Evolutionary conservation across 2,329 filamentous ascomycete genomes (phyloP), one percentile per base, ranked within the genome.

Genomic region (Alternaria burnsii): DNA sequence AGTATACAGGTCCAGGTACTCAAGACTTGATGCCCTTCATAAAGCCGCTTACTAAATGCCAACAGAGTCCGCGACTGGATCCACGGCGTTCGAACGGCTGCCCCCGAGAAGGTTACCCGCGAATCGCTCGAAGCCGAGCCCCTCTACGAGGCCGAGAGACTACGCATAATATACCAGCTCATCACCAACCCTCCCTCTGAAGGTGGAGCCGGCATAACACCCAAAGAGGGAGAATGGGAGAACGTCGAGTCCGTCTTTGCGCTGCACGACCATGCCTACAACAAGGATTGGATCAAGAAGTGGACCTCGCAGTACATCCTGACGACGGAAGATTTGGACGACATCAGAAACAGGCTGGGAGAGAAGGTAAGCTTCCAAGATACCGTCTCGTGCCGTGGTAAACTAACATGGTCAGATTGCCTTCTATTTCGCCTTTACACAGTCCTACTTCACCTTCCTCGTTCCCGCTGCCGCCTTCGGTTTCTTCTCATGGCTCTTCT

Each of bases 351-450:
- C 59, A 76, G 82, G n/a, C 66, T 85, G 42, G 83, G 83, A 47
- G 82, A 83, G 67, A 84, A 84, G 74, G 79, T 74, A 61, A 51
- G 48, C 5, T 9, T 30, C 18, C 24, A 32, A 16, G 5, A 34
- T 3, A 9, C 30, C 41, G 1, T 11, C 22, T 16, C n/a, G 18
- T 9, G 8, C 3, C n/a, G 5, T 24, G 34, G 1, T 20, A 10
- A 52, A 46, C 70, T 78, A 52, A 78, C 44, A 24, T 7, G 7
- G 5, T 9, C 65, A 88, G 84, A 91, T 97, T 59, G 94, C 92
- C 36, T 97, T 96, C 78, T 98, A 98, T 82, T 98, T 97, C 77
- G 93, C 94, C 40, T 98, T 98, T 74, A 86, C 96, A 32, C 92
- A 97, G 74, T 90, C 90, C 34, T 98, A 98, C 80, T 96, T 97